A percentile compares a stretch with the other conserved stretches of the same genome.
These are phyloP conservation scores for Pythium guiyangense DNA, from an alignment of 352 stramenopile genomes.

Conservation along the genomic window DNA sequence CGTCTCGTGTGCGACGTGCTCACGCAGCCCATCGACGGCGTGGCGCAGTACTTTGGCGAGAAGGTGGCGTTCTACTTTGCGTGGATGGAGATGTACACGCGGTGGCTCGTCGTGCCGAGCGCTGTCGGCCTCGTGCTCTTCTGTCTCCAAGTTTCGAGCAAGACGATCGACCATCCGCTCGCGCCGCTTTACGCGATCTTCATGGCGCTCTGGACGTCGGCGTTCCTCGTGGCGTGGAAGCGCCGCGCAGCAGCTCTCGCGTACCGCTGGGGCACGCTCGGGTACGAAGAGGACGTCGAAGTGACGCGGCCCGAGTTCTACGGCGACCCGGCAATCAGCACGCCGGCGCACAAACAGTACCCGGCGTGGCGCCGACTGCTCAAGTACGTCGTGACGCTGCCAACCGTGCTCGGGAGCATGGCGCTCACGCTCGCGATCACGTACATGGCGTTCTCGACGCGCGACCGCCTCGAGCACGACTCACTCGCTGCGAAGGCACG, in stretches of 20 bases:
- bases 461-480: conserved; percentile 64
- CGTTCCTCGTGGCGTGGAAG: conserved; percentile 88
- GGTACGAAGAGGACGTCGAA: conserved; percentile 88
- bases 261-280: conserved; percentile 87
- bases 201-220: conserved; percentile 87
- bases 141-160: conserved; percentile 43
- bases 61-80: conserved; percentile 92
- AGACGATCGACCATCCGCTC: conserved; percentile 74
- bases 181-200: conserved; percentile 82
- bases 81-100: conserved; percentile 90
- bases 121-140: conserved; percentile 74
- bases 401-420: conserved; percentile 57
- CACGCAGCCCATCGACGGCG: conserved; percentile 76
- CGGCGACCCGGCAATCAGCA: conserved; percentile 37
- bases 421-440: conserved; percentile 46
- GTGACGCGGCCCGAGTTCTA: conserved; percentile 80
- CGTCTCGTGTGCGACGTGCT: conserved; percentile 22
- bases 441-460: conserved; percentile 69
- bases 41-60: conserved; percentile 91
- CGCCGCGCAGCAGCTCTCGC: conserved; percentile 69
- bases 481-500: conserved; percentile 38
- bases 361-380: conserved; percentile 61
- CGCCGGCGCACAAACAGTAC: conserved; percentile 40
- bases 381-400: conserved; percentile 75
- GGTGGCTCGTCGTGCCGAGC: conserved; percentile 81